These are phyloP conservation scores for Xylaria curta DNA, from an alignment of 495 filamentous ascomycete genomes.

Conservation along the genomic window DNA sequence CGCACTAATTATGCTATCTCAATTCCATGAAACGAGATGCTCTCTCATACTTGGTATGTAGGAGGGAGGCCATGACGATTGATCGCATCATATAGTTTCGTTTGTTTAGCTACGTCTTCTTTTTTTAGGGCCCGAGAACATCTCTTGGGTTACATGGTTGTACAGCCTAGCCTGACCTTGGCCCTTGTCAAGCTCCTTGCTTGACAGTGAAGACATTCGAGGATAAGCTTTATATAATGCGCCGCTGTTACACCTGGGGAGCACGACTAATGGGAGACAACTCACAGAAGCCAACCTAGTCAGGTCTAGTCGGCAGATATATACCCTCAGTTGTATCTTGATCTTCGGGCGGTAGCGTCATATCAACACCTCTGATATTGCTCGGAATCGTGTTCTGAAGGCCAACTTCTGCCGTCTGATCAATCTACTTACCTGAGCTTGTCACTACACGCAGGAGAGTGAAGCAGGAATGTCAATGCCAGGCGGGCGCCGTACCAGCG, in stretches of 20 bases:
- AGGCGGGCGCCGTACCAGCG: neutral
- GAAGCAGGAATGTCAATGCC: slow-evolving; percentile 21
- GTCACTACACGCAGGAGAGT: neutral
- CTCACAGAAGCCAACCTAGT: neutral
- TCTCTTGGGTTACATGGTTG: slow-evolving; percentile 18
- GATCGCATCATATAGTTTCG: slow-evolving; percentile 7
- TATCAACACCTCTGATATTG: neutral
- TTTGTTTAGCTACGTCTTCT: slow-evolving; percentile 15
- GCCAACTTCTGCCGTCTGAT: no score
- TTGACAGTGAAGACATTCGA: neutral
- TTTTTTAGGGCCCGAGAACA: slow-evolving; percentile 24
- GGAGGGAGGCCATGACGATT: slow-evolving; percentile 8
- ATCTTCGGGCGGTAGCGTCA: neutral
- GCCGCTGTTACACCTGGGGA: slow-evolving; percentile 5
- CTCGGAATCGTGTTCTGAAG: neutral
- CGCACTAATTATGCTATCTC: slow-evolving; percentile 11
- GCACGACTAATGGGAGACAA: neutral
- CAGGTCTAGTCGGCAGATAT: slow-evolving; percentile 9
- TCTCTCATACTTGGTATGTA: neutral
- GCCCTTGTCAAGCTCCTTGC: slow-evolving; percentile 16
- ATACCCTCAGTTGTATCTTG: neutral
- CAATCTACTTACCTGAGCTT: neutral
- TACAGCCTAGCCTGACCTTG: slow-evolving; percentile 4
- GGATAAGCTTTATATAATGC: slow-evolving; percentile 8
- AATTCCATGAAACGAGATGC: neutral